Conservation (phyloP, 768 basidiomycete genomes). For the Boletus sp. region DNA sequence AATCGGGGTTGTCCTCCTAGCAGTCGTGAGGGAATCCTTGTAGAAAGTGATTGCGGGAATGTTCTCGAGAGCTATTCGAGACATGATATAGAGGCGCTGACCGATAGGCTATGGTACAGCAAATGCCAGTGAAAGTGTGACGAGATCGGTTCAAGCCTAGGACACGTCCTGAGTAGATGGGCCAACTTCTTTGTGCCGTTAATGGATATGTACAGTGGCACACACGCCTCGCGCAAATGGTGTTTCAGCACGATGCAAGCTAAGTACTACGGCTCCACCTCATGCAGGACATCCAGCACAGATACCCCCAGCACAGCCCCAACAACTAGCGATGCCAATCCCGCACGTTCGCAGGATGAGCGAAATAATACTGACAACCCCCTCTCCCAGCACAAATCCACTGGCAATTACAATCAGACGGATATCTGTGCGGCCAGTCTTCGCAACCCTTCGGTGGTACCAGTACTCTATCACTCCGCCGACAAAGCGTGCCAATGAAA, state of each 20-base stretch:
- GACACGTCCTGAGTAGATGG: not conserved
- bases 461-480: slow-evolving; percentile 82
- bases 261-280: not conserved
- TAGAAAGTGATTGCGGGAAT: slow-evolving; percentile 82
- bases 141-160: slow-evolving; percentile 1
- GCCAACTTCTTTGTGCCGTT: slow-evolving; percentile 6
- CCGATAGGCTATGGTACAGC: not conserved
- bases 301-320: slow-evolving; percentile 77
- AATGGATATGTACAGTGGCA: not conserved
- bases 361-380: slow-evolving; percentile 80
- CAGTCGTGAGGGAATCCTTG: slow-evolving; percentile 59
- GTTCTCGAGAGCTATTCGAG: slow-evolving; percentile 66
- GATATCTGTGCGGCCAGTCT: slow-evolving; percentile 56
- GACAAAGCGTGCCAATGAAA: slow-evolving; percentile 86
- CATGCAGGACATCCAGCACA: slow-evolving; percentile 65
- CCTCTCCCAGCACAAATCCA: slow-evolving; percentile 95
- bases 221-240: slow-evolving; percentile 2
- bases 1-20: slow-evolving; percentile 65
- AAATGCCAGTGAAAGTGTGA: slow-evolving; percentile 1
- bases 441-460: slow-evolving; percentile 54
- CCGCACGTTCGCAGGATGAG: slow-evolving; percentile 74
- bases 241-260: not conserved
- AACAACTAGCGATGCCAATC: slow-evolving; percentile 75
- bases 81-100: slow-evolving; percentile 40
- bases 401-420: slow-evolving; percentile 84